Evolutionary conservation across 192 early-diverging fungal genomes (phyloP).

Genomic region (Coemansia sp.): DNA sequence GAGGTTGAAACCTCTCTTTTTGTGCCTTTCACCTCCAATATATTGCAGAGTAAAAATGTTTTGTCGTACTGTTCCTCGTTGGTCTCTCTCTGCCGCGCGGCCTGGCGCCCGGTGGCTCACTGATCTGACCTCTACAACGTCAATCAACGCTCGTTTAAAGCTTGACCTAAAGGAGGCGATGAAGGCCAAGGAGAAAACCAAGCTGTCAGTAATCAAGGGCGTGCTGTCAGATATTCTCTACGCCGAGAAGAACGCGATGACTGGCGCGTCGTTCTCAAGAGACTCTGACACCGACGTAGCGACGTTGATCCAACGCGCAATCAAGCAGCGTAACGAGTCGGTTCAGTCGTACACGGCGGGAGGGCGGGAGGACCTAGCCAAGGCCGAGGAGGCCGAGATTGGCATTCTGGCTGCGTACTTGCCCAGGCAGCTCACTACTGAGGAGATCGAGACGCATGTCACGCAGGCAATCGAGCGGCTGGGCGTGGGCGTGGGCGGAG

Average conservation of each 20-base stretch:
- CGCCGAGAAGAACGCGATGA: slow-evolving; percentile 66
- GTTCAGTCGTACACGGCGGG: slow-evolving; percentile 66
- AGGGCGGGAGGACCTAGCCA: slow-evolving; percentile 76
- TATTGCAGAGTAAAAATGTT: not conserved
- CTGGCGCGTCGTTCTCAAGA: slow-evolving; percentile 28
- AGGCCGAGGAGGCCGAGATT: slow-evolving; percentile 71
- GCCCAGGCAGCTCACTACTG: slow-evolving; percentile 75
- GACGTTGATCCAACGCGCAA: slow-evolving; percentile 73
- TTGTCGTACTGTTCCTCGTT: not conserved
- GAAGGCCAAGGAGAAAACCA: slow-evolving; percentile 71
- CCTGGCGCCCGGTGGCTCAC: not conserved
- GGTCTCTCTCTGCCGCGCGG: slow-evolving; percentile 6
- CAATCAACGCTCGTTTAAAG: slow-evolving; percentile 62
- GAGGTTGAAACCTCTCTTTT: not conserved
- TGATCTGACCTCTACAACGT: not conserved
- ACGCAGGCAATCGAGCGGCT: slow-evolving; percentile 55
- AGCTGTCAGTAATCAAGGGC: slow-evolving; percentile 69
- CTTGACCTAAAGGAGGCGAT: slow-evolving; percentile 81
- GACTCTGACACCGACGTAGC: slow-evolving; percentile 67
- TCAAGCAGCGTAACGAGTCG: slow-evolving; percentile 85
- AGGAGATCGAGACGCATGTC: slow-evolving; percentile 72
- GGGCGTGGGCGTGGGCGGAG: slow-evolving; percentile 19
- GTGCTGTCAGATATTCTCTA: slow-evolving; percentile 82
- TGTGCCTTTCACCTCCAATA: not conserved
- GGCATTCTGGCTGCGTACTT: slow-evolving; percentile 72